Conservation (phyloP, 2,329 filamentous ascomycete species). For the Aspergillus persii region DNA sequence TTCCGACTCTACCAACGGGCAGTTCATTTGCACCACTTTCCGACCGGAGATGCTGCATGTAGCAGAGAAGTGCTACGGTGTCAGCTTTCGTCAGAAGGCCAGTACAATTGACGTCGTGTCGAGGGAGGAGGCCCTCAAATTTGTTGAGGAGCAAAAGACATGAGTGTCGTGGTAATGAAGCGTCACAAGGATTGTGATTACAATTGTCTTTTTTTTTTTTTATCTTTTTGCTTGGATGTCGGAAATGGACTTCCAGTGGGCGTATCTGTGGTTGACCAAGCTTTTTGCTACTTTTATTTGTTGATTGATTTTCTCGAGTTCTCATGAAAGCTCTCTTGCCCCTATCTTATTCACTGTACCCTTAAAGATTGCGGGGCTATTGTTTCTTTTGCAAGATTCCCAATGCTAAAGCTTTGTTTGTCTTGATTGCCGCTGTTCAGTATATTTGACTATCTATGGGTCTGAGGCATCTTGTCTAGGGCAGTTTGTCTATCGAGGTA, state of each 20-base stretch:
- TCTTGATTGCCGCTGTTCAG: background rate
- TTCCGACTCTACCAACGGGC: slow-evolving; percentile 58
- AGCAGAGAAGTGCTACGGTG: slow-evolving; percentile 96
- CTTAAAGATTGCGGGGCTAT: background rate
- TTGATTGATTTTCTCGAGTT: background rate
- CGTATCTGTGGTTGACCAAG: slow-evolving; percentile 11
- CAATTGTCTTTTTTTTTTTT: background rate
- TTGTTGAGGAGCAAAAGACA: slow-evolving; percentile 80
- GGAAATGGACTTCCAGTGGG: slow-evolving; percentile 14
- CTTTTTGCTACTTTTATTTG: slow-evolving; percentile 7
- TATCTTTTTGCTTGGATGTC: slow-evolving; percentile 5
- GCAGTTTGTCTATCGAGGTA: background rate
- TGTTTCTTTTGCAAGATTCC: slow-evolving; percentile 16
- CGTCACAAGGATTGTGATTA: background rate
- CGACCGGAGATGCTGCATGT: slow-evolving; percentile 92
- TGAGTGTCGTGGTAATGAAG: slow-evolving; percentile 17
- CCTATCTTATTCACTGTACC: slow-evolving; percentile 7
- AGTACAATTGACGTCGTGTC: slow-evolving; percentile 89
- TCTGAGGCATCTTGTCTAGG: background rate
- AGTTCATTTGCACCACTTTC: slow-evolving; percentile 99
- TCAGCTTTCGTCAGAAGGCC: slow-evolving; percentile 87
- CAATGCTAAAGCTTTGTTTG: slow-evolving; percentile 13
- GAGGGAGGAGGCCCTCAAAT: slow-evolving; percentile 82
- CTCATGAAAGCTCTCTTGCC: background rate
- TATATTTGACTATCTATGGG: background rate